Percentiles rank a stretch among this genome's conserved stretches.
These are phyloP conservation scores for Mycoemilia scoparia DNA, from an alignment of 192 early-diverging fungal species.

Conservation along the genomic window DNA sequence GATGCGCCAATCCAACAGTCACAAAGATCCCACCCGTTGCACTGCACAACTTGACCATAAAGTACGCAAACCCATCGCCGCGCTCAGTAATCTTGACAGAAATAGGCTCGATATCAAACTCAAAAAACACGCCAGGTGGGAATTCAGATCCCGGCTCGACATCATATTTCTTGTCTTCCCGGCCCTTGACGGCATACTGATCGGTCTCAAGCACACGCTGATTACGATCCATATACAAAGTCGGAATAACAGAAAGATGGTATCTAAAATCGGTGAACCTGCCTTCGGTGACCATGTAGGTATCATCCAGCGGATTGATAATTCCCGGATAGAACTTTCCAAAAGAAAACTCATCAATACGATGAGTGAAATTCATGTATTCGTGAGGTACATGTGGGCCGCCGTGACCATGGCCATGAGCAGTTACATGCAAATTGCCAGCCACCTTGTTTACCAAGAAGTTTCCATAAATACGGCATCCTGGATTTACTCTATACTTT, in stretches of 20 bases:
- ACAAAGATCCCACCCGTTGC: slow-evolving; percentile 70
- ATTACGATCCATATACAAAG: slow-evolving; percentile 46
- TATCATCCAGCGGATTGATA: slow-evolving; percentile 73
- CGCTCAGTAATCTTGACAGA: slow-evolving; percentile 56
- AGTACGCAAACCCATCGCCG: slow-evolving; percentile 39
- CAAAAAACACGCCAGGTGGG: slow-evolving; percentile 61
- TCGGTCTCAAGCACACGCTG: slow-evolving; percentile 51
- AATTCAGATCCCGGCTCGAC: slow-evolving; percentile 2
- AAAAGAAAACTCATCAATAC: slow-evolving; percentile 81
- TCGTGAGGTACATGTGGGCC: slow-evolving; percentile 32
- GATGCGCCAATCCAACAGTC: slow-evolving; percentile 38
- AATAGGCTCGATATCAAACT: slow-evolving; percentile 83
- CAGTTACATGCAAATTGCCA: slow-evolving; percentile 82
- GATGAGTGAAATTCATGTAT: slow-evolving; percentile 89
- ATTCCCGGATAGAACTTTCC: slow-evolving; percentile 68
- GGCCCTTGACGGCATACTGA: slow-evolving; percentile 67
- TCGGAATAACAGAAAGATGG: slow-evolving; percentile 74
- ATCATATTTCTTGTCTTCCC: neutral
- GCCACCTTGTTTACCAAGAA: slow-evolving; percentile 61
- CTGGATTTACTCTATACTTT: slow-evolving; percentile 23
- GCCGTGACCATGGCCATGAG: slow-evolving; percentile 72
- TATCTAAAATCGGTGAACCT: slow-evolving; percentile 67
- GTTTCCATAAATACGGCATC: slow-evolving; percentile 58
- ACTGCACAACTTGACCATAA: slow-evolving; percentile 69
- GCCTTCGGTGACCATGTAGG: slow-evolving; percentile 40